Evolutionary conservation across 2,329 filamentous ascomycete species (phyloP), one percentile per base, ranked within the genome.

Genomic region (Diplodia scrobiculata): DNA sequence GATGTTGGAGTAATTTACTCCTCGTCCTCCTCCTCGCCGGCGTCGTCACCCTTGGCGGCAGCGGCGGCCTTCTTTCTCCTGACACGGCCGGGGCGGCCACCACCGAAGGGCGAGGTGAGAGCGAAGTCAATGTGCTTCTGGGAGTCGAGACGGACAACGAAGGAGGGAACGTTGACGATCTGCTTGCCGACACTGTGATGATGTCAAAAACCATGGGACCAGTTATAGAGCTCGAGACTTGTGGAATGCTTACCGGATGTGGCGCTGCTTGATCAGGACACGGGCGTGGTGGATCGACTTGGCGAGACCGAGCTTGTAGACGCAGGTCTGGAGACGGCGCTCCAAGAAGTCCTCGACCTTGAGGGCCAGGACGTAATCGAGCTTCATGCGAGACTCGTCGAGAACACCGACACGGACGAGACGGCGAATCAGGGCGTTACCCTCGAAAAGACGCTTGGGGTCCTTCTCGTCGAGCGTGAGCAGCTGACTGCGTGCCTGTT

Each of bases 111-210:
- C 80, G 94, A 98, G 84, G 90, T 96, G 73, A 99, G 89, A 71
- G 95, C 87, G 82, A 99, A 98, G 87, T 99, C 95, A 78, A 99
- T 98, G 90, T 99, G 95, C 91, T 99, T 99, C 90, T 99, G 95
- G 78, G 93, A 97, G 87, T 99, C 95, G 79, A 99, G 92, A 85
- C 95, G 95, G 83, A 99, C 95, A 81, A 99, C 90, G 90, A 97
- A 99, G 66, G 94, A 98, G 73, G 95, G 95, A 69, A 99, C 95
- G 84, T 99, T 99, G 88, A 99, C 95, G 81, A 99, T 98, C 88
- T 99, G 95, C 91, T 99, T 99, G 84, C 95, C 95, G 80, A 99
- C 95, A 80, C 93, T 86, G 72, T 59, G 38, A 66, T 21, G 34
- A 48, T 25, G 58, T 66, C 19, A 66, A 58, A 34, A 36, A 14